These are phyloP conservation scores for Suillus paluster DNA, from an alignment of 768 basidiomycete genomes.

Conservation along the genomic window DNA sequence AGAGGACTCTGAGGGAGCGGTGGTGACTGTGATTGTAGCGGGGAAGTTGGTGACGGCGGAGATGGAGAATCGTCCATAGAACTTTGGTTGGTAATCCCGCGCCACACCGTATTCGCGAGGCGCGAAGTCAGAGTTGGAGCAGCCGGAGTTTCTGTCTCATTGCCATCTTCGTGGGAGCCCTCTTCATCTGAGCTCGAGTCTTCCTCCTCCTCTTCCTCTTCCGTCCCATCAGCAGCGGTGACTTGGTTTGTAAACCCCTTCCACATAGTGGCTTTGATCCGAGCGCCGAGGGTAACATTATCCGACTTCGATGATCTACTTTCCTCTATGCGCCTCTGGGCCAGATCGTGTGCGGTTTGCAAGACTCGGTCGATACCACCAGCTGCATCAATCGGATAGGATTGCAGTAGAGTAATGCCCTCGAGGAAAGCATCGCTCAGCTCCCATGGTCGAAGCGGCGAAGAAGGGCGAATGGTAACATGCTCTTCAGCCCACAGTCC, in stretches of 20 bases:
- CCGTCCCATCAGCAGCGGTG: slow-evolving; percentile 39
- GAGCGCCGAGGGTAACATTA: slow-evolving; percentile 53
- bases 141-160: slow-evolving; percentile 48
- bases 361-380: slow-evolving; percentile 75
- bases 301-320: slow-evolving; percentile 34
- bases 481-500: slow-evolving; percentile 61
- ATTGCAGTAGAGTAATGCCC: slow-evolving; percentile 64
- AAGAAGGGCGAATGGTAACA: slow-evolving; percentile 38
- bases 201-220: slow-evolving; percentile 34
- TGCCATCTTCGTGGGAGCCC: slow-evolving; percentile 41
- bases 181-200: slow-evolving; percentile 30
- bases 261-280: slow-evolving; percentile 67
- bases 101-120: slow-evolving; percentile 70
- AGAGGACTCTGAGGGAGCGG: slow-evolving; percentile 19
- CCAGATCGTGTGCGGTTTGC: slow-evolving; percentile 68
- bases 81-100: slow-evolving; percentile 75
- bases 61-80: slow-evolving; percentile 61
- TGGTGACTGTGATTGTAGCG: slow-evolving; percentile 32
- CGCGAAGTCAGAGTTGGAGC: slow-evolving; percentile 50
- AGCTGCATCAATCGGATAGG: slow-evolving; percentile 64
- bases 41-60: slow-evolving; percentile 41
- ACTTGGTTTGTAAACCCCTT: slow-evolving; percentile 64
- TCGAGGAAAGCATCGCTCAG: slow-evolving; percentile 69
- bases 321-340: slow-evolving; percentile 51
- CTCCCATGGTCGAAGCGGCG: slow-evolving; percentile 53